Percentiles rank a stretch among this genome's conserved stretches.
phyloP scores from a whole-genome alignment of 192 early-diverging fungal genomes.

The Chytriomyces confervae region DNA sequence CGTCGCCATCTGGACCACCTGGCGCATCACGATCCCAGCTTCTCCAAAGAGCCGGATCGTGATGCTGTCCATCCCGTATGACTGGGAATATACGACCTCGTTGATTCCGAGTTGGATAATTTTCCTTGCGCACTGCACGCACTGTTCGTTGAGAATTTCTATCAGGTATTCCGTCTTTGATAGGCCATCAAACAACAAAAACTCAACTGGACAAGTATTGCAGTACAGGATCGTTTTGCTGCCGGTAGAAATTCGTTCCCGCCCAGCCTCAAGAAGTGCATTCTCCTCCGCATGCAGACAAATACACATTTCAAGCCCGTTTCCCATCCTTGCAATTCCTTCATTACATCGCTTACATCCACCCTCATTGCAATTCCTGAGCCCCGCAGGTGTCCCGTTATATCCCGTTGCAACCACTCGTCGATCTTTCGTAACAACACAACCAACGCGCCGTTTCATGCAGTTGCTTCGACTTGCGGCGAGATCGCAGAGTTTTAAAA shows the following conservation, averaged over 20 bases:
- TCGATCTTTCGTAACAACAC: slow-evolving; percentile 85
- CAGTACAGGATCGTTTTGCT: slow-evolving; percentile 82
- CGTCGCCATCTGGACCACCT: slow-evolving; percentile 18
- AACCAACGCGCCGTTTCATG: slow-evolving; percentile 98
- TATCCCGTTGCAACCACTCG: slow-evolving; percentile 98
- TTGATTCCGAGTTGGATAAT: slow-evolving; percentile 93
- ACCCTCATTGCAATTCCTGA: slow-evolving; percentile 93
- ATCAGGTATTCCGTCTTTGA: background rate
- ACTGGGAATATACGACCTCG: slow-evolving; percentile 90
- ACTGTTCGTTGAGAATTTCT: slow-evolving; percentile 34
- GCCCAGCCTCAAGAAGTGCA: slow-evolving; percentile 93
- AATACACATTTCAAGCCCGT: slow-evolving; percentile 82
- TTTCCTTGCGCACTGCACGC: slow-evolving; percentile 90
- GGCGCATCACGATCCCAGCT: slow-evolving; percentile 78
- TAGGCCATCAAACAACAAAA: slow-evolving; percentile 6
- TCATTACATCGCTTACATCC: slow-evolving; percentile 94
- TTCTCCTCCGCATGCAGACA: slow-evolving; percentile 99
- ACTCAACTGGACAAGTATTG: slow-evolving; percentile 79
- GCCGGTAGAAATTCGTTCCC: slow-evolving; percentile 79
- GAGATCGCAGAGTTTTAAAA: slow-evolving; percentile 92
- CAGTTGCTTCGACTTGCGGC: slow-evolving; percentile 92
- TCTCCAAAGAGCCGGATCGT: slow-evolving; percentile 81
- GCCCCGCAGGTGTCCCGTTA: slow-evolving; percentile 93
- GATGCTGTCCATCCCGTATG: slow-evolving; percentile 94
- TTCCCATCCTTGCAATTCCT: slow-evolving; percentile 74